A percentile compares a stretch with the other conserved stretches of the same genome.
These are phyloP conservation scores for Dalbergia oliveri DNA, from an alignment of 306 rosid species.

Conservation along the genomic window DNA sequence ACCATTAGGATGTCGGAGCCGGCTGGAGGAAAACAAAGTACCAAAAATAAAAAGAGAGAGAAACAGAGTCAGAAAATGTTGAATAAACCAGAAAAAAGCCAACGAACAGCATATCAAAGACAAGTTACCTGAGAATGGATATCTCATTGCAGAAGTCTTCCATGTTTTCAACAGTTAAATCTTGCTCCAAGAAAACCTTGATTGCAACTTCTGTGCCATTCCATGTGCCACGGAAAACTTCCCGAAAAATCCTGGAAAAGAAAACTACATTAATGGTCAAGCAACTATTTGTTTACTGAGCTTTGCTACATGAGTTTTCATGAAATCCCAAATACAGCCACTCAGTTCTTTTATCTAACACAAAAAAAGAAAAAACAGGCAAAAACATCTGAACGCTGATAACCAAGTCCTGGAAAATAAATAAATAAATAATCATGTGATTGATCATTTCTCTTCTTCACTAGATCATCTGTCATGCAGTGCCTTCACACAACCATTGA, in stretches of 20 bases:
- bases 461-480: conserved; percentile 27
- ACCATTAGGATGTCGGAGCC: conserved; percentile 99
- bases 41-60: conserved; percentile 10
- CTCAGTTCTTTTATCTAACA: background rate
- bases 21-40: conserved; percentile 62
- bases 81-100: conserved; percentile 38
- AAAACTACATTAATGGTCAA: conserved; percentile 43
- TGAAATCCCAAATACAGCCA: background rate
- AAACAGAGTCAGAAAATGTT: conserved; percentile 50
- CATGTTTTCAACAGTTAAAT: conserved; percentile 93
- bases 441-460: background rate
- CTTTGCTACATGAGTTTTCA: background rate
- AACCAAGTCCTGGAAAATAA: background rate
- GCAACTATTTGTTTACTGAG: conserved; percentile 35
- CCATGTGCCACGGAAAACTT: conserved; percentile 96
- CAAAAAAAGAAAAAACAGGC: background rate
- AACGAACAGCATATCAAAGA: conserved; percentile 34
- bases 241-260: conserved; percentile 93
- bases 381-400: background rate
- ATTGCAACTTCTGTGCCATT: conserved; percentile 98
- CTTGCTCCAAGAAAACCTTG: conserved; percentile 97
- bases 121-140: conserved; percentile 84
- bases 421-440: background rate
- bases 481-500: background rate
- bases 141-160: conserved; percentile 99